Percentiles rank a stretch among this genome's conserved stretches.
Evolutionary conservation across 2,329 filamentous ascomycete species (phyloP).

Genomic region (Cordyceps tenuipes): DNA sequence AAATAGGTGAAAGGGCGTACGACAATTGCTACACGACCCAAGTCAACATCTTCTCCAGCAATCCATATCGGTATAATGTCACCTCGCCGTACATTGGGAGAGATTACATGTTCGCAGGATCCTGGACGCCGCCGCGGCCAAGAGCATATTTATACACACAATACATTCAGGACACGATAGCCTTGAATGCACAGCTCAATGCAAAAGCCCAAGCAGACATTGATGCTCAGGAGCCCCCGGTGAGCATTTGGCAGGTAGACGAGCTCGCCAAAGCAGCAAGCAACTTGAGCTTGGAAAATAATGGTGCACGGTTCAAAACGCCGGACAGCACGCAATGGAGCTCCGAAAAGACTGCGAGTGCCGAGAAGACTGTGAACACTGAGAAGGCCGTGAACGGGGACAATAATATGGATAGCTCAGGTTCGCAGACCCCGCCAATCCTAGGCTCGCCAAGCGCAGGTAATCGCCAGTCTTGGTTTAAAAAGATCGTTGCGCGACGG

Average conservation of each 20-base stretch:
- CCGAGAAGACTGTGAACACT: no score
- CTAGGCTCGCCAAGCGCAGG: background rate
- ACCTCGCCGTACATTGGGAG: slow-evolving; percentile 9
- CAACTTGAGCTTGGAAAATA: background rate
- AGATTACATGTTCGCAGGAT: background rate
- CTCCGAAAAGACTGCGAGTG: background rate
- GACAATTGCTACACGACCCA: slow-evolving; percentile 14
- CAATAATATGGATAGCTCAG: background rate
- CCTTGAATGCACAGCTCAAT: slow-evolving; percentile 4
- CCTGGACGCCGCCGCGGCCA: background rate
- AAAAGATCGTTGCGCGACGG: slow-evolving; percentile 31
- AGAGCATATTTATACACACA: background rate
- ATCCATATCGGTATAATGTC: slow-evolving; percentile 12
- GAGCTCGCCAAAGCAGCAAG: background rate
- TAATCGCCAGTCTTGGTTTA: slow-evolving; percentile 20
- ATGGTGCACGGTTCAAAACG: no score
- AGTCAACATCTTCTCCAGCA: slow-evolving; percentile 6
- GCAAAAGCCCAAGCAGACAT: slow-evolving; percentile 9
- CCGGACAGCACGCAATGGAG: background rate
- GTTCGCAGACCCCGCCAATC: background rate
- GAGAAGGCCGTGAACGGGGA: background rate
- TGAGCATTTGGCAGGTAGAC: slow-evolving; percentile 12
- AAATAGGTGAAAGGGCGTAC: slow-evolving; percentile 25
- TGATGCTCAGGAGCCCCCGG: slow-evolving; percentile 10
- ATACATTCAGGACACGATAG: slow-evolving; percentile 11